These are phyloP conservation scores for Picea glauca DNA, from an alignment of 75 land plant genomes.

Conservation along the genomic window DNA sequence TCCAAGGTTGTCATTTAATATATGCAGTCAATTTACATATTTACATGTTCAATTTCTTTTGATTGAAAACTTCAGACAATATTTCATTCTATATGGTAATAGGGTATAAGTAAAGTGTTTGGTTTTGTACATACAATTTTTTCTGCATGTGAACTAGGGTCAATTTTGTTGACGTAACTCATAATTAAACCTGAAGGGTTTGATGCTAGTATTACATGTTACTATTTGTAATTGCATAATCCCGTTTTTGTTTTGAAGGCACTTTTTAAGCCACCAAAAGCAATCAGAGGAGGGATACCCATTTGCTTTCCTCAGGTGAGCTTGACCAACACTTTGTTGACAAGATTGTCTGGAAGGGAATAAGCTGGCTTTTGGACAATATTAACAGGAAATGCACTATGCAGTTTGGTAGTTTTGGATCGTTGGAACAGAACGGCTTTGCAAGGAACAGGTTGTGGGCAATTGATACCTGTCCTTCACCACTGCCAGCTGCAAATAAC, in stretches of 20 bases:
- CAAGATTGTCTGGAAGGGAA: conserved; percentile 4
- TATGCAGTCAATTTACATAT: no score
- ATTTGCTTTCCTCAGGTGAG: conserved; percentile 76
- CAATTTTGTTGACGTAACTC: neutral
- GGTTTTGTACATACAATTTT: no score
- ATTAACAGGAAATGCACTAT: neutral
- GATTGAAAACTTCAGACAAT: no score
- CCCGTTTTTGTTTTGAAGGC: conserved; percentile 27
- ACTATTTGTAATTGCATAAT: neutral
- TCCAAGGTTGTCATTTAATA: no score
- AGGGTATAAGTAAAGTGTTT: no score
- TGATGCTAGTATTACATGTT: neutral
- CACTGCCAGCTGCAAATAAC: conserved; percentile 46
- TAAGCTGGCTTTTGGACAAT: neutral
- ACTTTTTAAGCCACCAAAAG: conserved; percentile 53
- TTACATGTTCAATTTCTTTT: no score
- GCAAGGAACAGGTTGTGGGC: conserved; percentile 63
- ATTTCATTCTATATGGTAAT: no score
- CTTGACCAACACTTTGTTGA: neutral
- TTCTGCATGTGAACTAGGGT: neutral
- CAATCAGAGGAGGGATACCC: conserved; percentile 69
- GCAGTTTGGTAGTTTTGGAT: conserved; percentile 57
- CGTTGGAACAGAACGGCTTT: conserved; percentile 69
- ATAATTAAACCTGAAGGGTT: neutral
- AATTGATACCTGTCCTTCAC: conserved; percentile 47